Evolutionary conservation across 176 grass and related monocot species (phyloP).

Genomic region (Puccinellia tenuiflora): DNA sequence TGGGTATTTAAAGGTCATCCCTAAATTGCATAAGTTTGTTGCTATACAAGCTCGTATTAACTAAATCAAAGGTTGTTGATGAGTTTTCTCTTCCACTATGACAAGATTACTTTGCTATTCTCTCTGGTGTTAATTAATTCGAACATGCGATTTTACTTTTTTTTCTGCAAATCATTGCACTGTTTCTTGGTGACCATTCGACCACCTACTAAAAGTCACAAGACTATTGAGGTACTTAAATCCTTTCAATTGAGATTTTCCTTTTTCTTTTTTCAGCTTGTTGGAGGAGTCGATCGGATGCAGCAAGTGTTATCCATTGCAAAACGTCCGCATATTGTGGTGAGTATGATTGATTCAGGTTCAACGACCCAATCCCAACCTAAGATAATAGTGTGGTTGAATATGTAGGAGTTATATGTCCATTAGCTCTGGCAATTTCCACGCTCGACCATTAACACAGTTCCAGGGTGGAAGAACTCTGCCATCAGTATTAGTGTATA

Average conservation of each 20-base stretch:
- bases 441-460: not conserved
- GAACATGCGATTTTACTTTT: not conserved
- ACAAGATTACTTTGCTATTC: not conserved
- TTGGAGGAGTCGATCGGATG: conserved; percentile 80
- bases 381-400: not conserved
- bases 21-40: not conserved
- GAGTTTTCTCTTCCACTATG: not conserved
- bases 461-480: not conserved
- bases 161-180: not conserved
- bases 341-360: conserved; percentile 26
- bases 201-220: not conserved
- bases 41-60: not conserved
- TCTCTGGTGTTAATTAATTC: not conserved
- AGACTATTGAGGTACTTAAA: not conserved
- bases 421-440: not conserved
- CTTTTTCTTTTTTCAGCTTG: conserved; percentile 46
- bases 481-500: not conserved
- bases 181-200: not conserved
- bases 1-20: not conserved
- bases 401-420: not conserved
- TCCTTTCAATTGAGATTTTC: not conserved
- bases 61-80: not conserved
- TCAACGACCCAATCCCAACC: not conserved
- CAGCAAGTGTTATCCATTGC: conserved; percentile 73
- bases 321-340: conserved; percentile 84